phyloP scores from a whole-genome alignment of 345 rosid genomes.

The Salix purpurea region DNA sequence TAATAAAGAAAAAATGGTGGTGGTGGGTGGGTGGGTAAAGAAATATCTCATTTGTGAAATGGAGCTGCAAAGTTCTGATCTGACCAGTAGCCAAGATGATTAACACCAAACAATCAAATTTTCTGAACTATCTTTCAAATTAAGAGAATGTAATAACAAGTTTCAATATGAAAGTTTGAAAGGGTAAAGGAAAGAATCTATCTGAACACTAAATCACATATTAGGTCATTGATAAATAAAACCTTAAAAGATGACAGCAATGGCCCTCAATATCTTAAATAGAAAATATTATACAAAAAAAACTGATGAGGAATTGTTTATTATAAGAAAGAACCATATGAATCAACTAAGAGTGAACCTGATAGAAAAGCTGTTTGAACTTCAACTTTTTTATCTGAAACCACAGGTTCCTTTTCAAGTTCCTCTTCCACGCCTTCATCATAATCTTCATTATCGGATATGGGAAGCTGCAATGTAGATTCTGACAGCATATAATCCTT shows the following conservation, averaged over 20 bases:
- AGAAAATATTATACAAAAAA: not conserved
- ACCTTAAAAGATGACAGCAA: not conserved
- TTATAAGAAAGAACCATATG: not conserved
- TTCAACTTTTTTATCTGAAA: slow-evolving; percentile 40
- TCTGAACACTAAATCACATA: not conserved
- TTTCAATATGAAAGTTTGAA: not conserved
- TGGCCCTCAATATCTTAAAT: not conserved
- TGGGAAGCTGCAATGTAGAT: slow-evolving; percentile 47
- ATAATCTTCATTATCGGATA: slow-evolving; percentile 86
- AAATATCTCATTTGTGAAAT: not conserved
- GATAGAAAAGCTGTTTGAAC: slow-evolving; percentile 31
- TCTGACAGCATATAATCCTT: slow-evolving; percentile 58
- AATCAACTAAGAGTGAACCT: slow-evolving; percentile 31
- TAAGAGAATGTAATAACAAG: not conserved
- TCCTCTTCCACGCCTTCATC: slow-evolving; percentile 84
- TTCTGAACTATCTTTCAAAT: not conserved
- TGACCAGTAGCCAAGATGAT: not conserved
- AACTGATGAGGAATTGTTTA: not conserved
- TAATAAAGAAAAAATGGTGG: not conserved
- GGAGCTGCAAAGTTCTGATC: not conserved
- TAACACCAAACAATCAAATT: not conserved
- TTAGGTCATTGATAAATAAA: not conserved
- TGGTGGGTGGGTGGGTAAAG: not conserved
- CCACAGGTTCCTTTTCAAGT: slow-evolving; percentile 34
- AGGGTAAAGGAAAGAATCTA: not conserved